Conservation (phyloP, 768 basidiomycete species). For the Lentinula boryana region DNA sequence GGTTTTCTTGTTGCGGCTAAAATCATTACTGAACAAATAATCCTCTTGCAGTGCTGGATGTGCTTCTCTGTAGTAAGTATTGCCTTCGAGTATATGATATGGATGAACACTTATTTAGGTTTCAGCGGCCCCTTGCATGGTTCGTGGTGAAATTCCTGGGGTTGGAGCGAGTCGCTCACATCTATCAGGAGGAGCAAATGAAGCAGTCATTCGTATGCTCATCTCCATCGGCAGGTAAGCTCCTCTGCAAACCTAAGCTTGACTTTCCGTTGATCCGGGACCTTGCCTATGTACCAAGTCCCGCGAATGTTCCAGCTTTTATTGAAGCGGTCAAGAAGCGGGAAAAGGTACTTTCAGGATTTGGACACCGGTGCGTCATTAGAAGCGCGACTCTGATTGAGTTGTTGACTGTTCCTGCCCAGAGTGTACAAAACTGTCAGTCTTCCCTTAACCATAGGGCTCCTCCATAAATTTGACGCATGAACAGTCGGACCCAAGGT, state of each 20-base stretch:
- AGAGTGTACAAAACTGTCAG: constrained; percentile 72
- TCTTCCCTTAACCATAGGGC: neutral
- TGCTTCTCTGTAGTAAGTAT: constrained; percentile 77
- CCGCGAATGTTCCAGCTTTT: constrained; percentile 80
- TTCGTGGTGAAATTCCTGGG: constrained; percentile 15
- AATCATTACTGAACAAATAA: neutral
- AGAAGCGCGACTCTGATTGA: neutral
- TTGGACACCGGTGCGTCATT: constrained; percentile 68
- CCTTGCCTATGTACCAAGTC: constrained; percentile 31
- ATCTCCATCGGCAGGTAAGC: constrained; percentile 77
- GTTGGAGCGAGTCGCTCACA: neutral
- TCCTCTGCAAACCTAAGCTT: neutral
- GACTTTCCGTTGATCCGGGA: neutral
- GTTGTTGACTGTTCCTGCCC: neutral
- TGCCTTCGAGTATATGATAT: neutral
- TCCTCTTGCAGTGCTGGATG: constrained; percentile 65
- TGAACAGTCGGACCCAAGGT: constrained; percentile 78
- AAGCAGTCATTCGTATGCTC: constrained; percentile 93
- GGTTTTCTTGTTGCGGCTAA: neutral
- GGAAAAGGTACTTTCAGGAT: constrained; percentile 85
- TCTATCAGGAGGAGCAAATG: constrained; percentile 73
- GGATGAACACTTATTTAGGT: neutral
- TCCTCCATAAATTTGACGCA: constrained; percentile 3
- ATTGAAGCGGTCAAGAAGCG: constrained; percentile 83
- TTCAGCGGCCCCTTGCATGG: constrained; percentile 68